phyloP scores from a whole-genome alignment of 805 yeast species.

The Candida pseudofarinosa region DNA sequence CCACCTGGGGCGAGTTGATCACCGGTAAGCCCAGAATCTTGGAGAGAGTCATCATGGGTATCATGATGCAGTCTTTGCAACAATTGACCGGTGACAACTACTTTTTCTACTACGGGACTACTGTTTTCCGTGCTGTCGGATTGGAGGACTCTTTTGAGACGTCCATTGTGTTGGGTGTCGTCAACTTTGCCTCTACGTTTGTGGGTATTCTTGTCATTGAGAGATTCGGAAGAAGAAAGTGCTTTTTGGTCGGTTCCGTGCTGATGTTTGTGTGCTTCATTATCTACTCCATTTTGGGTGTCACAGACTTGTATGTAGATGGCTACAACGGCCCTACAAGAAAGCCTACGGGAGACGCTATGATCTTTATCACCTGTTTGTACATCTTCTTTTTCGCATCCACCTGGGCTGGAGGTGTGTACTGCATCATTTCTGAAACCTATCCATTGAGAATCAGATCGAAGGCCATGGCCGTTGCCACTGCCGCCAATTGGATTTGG shows the following conservation, averaged over 20 bases:
- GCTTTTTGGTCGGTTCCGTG: constrained; percentile 41
- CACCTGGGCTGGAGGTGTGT: constrained; percentile 74
- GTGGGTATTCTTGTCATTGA: constrained; percentile 50
- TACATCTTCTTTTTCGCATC: constrained; percentile 66
- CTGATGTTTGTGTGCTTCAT: constrained; percentile 56
- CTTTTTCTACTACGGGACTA: constrained; percentile 59
- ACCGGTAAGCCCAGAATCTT: constrained; percentile 62
- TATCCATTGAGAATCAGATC: constrained; percentile 64
- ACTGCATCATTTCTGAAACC: constrained; percentile 62
- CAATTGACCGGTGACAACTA: constrained; percentile 62
- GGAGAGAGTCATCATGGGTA: constrained; percentile 54
- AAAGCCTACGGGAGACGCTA: constrained; percentile 53
- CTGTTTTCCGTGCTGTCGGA: constrained; percentile 51
- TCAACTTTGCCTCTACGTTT: constrained; percentile 53
- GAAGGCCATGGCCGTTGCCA: constrained; percentile 60
- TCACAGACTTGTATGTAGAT: constrained; percentile 40
- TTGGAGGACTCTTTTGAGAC: constrained; percentile 52
- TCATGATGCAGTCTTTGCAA: constrained; percentile 55
- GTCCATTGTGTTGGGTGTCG: constrained; percentile 50
- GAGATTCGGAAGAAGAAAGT: constrained; percentile 44
- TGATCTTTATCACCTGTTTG: constrained; percentile 63
- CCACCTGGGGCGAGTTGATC: constrained; percentile 60
- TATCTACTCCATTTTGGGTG: constrained; percentile 59
- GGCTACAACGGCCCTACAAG: constrained; percentile 33
- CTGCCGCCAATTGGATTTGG: constrained; percentile 64